Evolutionary conservation across 2,329 filamentous ascomycete genomes (phyloP).

Genomic region (Hawksworthiomyces lignivorus): DNA sequence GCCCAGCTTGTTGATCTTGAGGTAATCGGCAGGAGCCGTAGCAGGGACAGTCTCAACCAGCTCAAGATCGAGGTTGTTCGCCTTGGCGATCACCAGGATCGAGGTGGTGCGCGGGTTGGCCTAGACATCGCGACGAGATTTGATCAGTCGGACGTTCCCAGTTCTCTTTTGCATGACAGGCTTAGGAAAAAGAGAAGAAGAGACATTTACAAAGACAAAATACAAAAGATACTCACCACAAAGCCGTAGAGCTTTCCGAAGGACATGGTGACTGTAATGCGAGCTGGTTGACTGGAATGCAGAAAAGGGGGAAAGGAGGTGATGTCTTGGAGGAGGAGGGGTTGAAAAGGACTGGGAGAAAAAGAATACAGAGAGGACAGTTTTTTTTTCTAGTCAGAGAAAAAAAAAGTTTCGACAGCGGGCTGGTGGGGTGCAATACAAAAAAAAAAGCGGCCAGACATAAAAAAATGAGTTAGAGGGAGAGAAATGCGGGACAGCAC

Average conservation of each 20-base stretch:
- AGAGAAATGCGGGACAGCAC: no score
- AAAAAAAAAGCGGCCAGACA: no score
- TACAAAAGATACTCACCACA: conserved; percentile 47
- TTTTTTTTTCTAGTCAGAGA: conserved; percentile 11
- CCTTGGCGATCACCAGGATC: conserved; percentile 91
- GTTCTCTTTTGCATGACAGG: no score
- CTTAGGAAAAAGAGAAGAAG: background rate
- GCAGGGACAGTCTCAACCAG: conserved; percentile 62
- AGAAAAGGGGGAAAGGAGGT: conserved; percentile 17
- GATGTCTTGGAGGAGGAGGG: conserved; percentile 10
- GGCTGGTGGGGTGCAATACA: conserved; percentile 12
- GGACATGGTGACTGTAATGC: conserved; percentile 59
- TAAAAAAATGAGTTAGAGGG: no score
- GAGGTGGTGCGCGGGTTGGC: conserved; percentile 82
- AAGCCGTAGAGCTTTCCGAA: conserved; percentile 97
- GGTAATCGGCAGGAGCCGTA: conserved; percentile 67
- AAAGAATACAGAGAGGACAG: conserved; percentile 10
- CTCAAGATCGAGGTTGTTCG: conserved; percentile 90
- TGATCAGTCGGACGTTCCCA: conserved; percentile 14
- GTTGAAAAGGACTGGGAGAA: conserved; percentile 17
- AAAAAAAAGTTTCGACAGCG: conserved; percentile 14
- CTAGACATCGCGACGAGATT: conserved; percentile 36
- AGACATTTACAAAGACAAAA: conserved; percentile 11
- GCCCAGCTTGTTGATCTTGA: conserved; percentile 77
- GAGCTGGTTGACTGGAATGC: conserved; percentile 15